Conservation (phyloP, 2,329 filamentous ascomycete genomes). For the Phialocephala subalpina region DNA sequence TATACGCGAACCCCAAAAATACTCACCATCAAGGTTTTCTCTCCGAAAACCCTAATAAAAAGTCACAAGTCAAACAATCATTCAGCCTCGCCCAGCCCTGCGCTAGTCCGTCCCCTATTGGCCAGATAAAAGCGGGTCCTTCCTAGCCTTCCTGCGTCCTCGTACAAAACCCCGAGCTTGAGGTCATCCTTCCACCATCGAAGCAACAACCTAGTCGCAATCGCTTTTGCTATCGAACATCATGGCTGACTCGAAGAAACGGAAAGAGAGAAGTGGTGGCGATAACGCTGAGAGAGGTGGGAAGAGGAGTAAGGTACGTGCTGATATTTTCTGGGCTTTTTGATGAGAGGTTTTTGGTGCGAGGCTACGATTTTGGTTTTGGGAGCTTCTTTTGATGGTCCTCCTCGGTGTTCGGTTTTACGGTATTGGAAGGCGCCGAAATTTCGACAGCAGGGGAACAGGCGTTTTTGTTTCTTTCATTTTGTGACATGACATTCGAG, state of each 20-base stretch:
- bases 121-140: background rate
- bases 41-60: no score
- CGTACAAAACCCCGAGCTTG: background rate
- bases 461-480: no score
- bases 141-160: background rate
- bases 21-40: no score
- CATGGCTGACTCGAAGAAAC: conserved; percentile 40
- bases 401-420: no score
- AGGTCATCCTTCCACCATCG: no score
- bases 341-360: background rate
- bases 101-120: background rate
- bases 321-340: background rate
- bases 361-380: background rate
- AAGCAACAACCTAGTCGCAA: background rate
- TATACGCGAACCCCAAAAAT: no score
- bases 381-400: no score
- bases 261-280: conserved; percentile 32
- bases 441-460: no score
- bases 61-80: no score
- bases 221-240: background rate
- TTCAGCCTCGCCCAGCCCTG: background rate
- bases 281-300: conserved; percentile 12
- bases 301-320: conserved; percentile 41
- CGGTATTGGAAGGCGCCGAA: no score
- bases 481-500: no score